Base-by-base conservation (phyloP, 2,329 filamentous ascomycete species). In the Blastomyces emzantsi region DNA sequence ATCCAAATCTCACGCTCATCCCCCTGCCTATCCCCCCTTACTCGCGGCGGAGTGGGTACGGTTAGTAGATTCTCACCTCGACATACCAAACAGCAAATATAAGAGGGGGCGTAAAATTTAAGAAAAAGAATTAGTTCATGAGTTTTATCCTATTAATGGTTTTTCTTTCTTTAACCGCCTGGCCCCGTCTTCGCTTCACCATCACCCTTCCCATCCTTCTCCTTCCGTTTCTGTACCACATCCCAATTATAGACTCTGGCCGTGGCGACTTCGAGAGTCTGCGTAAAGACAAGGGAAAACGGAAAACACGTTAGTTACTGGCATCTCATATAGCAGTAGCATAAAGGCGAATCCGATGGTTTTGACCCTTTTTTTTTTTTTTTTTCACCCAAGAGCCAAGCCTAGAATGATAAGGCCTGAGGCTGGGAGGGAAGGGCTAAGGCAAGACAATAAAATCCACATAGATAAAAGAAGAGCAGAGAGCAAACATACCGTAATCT, bases 201-300 rank as follows among this genome's bases (percentile, higher is more conserved):
- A 30, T 60, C 36, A 43, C 54, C 62, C 57, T 58, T 59, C 9
- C 59, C 54, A 9, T 36, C 78, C 76, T 92, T 94, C 66, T 96
- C 92, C 81, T 96, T 97, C 70, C 94, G 83, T 78, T 95, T 90
- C 80, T 96, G 90, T 54, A 93, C 90, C 4, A 99, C 92, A 72
- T 99, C 94, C 93, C 94, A 97, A 77, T 99, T 99, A 78, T 99
- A 97, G n/a, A 99, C 92, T 67, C 94, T 84, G 28, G 94, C 94
- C 51, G 93, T 92, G 3, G 94, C 94, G 43, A 99, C 94, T 77
- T 99, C 94, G 81, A 99, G 88, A 0, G 92, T 97, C 90, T 95
- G 69, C n/a, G 52, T 43, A 36, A 61, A 56, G 64, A 41, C 51
- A 67, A 62, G 13, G 36, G 33, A 1, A 36, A 56, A 56, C 3